Percentiles rank a stretch among this genome's conserved stretches.
These are phyloP conservation scores for Colletotrichum sp. DNA, from an alignment of 2,329 filamentous ascomycete genomes.

Conservation along the genomic window DNA sequence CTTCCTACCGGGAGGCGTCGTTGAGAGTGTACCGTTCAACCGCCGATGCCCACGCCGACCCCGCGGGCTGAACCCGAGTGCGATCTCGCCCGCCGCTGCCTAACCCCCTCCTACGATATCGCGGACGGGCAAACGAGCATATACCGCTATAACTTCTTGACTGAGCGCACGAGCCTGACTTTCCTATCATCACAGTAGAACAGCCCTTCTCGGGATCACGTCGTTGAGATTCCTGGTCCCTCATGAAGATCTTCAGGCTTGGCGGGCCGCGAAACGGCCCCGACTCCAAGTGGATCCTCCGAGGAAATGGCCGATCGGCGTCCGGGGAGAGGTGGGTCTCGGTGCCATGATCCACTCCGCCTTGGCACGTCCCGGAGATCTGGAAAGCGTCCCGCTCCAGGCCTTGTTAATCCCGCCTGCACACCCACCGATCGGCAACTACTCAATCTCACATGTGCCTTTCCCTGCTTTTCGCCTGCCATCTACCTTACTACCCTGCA, in stretches of 20 bases:
- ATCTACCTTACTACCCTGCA: neutral
- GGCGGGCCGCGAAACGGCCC: neutral
- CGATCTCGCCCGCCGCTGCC: neutral
- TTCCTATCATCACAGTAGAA: fast-evolving
- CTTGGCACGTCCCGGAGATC: neutral
- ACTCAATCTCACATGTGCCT: neutral
- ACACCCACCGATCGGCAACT: neutral
- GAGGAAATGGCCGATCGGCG: neutral
- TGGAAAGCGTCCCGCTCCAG: neutral
- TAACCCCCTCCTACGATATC: fast-evolving
- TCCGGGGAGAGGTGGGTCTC: neutral
- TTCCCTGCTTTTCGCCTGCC: neutral
- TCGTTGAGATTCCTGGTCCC: neutral
- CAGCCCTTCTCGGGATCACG: neutral
- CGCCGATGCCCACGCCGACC: neutral
- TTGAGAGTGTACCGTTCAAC: neutral
- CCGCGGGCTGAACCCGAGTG: neutral
- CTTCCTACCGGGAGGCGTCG: neutral
- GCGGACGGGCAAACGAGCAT: neutral
- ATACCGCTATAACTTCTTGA: fast-evolving
- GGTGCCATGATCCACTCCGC: neutral
- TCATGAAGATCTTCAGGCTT: neutral
- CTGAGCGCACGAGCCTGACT: fast-evolving
- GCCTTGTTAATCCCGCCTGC: neutral
- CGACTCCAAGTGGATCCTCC: neutral